Evolutionary conservation across 495 filamentous ascomycete genomes (phyloP).

Genomic region (Aspergillus indologenus): DNA sequence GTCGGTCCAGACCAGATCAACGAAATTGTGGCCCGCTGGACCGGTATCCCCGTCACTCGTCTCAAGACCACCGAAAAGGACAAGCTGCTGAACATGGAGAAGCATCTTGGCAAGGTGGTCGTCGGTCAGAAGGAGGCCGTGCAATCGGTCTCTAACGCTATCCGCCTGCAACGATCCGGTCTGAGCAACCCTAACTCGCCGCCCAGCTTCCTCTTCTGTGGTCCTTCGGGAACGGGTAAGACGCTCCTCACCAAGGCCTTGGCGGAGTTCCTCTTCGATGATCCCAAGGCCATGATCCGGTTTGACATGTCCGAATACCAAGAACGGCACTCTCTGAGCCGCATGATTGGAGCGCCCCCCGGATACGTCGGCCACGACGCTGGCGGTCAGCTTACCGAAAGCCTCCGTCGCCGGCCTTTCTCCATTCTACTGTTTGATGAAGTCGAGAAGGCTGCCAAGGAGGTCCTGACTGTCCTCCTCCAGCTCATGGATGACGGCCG

Average conservation of each 20-base stretch:
- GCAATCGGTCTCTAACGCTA: slow-evolving; percentile 87
- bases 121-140: slow-evolving; percentile 96
- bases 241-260: slow-evolving; percentile 94
- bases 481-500: slow-evolving; percentile 99
- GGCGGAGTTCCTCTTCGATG: slow-evolving; percentile 97
- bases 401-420: slow-evolving; percentile 88
- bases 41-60: slow-evolving; percentile 91
- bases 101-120: slow-evolving; percentile 73
- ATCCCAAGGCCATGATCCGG: slow-evolving; percentile 95
- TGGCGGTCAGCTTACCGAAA: slow-evolving; percentile 93
- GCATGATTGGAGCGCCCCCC: slow-evolving; percentile 96
- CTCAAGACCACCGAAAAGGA: slow-evolving; percentile 96
- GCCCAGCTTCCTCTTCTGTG: slow-evolving; percentile 97
- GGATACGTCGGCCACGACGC: slow-evolving; percentile 97
- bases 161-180: slow-evolving; percentile 88
- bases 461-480: slow-evolving; percentile 91
- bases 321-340: slow-evolving; percentile 90
- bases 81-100: slow-evolving; percentile 94
- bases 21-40: slow-evolving; percentile 94
- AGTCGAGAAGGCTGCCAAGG: slow-evolving; percentile 97
- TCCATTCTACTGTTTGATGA: slow-evolving; percentile 98
- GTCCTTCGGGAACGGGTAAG: slow-evolving; percentile 96
- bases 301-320: slow-evolving; percentile 99
- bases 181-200: slow-evolving; percentile 93
- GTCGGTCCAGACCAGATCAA: slow-evolving; percentile 99